These are phyloP conservation scores for Chalciporus sphaerocephalus DNA, from an alignment of 768 basidiomycete genomes.

Conservation along the genomic window DNA sequence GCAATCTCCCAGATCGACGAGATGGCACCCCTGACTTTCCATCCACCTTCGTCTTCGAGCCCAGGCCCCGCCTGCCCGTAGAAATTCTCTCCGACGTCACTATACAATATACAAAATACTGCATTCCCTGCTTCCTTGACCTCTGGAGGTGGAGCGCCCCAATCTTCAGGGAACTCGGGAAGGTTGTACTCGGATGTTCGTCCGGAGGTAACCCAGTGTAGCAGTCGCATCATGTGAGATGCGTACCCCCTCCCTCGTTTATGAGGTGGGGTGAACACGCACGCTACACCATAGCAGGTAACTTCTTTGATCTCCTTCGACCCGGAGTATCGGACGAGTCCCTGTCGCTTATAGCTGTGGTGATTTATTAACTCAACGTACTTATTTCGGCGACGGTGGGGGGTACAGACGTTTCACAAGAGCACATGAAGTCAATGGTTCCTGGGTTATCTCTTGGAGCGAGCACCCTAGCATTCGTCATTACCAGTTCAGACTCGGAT, in stretches of 20 bases:
- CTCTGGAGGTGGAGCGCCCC: slow-evolving; percentile 41
- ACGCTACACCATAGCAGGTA: slow-evolving; percentile 49
- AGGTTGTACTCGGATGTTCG: slow-evolving; percentile 23
- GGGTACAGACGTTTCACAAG: slow-evolving; percentile 64
- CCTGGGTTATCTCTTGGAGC: slow-evolving; percentile 47
- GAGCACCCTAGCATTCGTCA: slow-evolving; percentile 44
- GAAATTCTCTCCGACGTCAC: slow-evolving; percentile 46
- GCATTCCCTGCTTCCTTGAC: slow-evolving; percentile 37
- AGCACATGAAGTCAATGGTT: slow-evolving; percentile 52
- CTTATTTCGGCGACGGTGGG: background rate
- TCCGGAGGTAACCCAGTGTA: slow-evolving; percentile 53
- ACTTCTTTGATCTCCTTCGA: slow-evolving; percentile 29
- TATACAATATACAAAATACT: slow-evolving; percentile 49
- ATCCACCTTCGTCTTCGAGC: slow-evolving; percentile 35
- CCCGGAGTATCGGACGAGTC: slow-evolving; percentile 27
- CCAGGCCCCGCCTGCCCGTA: slow-evolving; percentile 41
- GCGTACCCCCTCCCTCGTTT: slow-evolving; percentile 58
- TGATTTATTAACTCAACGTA: background rate
- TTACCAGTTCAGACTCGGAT: background rate
- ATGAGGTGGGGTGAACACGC: slow-evolving; percentile 49
- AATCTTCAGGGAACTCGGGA: slow-evolving; percentile 36
- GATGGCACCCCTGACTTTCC: slow-evolving; percentile 37
- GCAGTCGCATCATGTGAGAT: slow-evolving; percentile 57
- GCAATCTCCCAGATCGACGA: slow-evolving; percentile 41
- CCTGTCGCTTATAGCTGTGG: slow-evolving; percentile 35